Evolutionary conservation across 306 rosid genomes (phyloP), one percentile per base, ranked within the genome.

Genomic region (Quillaja saponaria): DNA sequence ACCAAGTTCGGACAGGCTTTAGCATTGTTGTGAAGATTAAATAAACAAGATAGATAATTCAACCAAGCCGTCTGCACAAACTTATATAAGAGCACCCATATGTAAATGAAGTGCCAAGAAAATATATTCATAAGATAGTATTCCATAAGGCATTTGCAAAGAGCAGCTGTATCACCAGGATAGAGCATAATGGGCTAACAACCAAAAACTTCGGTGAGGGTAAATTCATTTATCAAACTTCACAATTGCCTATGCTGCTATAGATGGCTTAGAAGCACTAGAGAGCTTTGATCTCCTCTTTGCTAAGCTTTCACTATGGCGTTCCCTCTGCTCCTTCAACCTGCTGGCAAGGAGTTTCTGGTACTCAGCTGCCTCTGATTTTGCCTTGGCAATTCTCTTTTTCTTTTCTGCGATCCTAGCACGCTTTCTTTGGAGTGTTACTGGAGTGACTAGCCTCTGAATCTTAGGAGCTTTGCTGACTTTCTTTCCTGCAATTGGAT

Each of bases 251-350:
- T 19, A 5, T 9, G 9, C 55, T 8, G 17, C 50, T 13, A 14
- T 0, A 17, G 55, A 49, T 49, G 55, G 55, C 55, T 49, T 49
- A 20, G 55, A 49, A 49, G 55, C 55, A 49, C 31, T 10, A 49
- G 15, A 49, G 9, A 49, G 55, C 55, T 10, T 49, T 31, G 55
- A 49, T 49, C 55, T 49, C n/a, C 34, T 49, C 6, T 49, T 4
- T 17, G 55, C 55, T 20, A 49, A 20, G 55, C 15, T 49, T 31
- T 10, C 55, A 49, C 55, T 49, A 3, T 2, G 34, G 12, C 55
- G 34, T 16, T 4, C 34, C 17, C 15, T 0, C 55, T 19, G 55
- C 55, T 49, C 34, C 34, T 49, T 10, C 34, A 39, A 39, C 44
- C 44, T 39, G 7, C 0, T 7, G 33, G 55, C 55, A 49, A 49